These are phyloP conservation scores for Ceratocystis colombiana DNA, from an alignment of 2,329 filamentous ascomycete genomes.

Conservation along the genomic window DNA sequence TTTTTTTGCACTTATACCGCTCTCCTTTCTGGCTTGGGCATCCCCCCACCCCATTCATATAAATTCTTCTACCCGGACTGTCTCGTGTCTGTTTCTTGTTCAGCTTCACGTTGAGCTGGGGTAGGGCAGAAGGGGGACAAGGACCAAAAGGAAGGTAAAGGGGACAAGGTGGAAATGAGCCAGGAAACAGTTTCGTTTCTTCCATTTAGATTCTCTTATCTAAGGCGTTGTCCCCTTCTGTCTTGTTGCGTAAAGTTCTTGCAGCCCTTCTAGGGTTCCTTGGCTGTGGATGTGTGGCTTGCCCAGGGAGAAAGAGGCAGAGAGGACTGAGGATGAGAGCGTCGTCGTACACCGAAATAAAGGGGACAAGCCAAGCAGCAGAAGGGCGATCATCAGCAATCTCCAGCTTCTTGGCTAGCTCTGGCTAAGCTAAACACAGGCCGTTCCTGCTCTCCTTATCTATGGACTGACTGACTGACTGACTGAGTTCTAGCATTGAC, in stretches of 20 bases:
- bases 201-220: background rate
- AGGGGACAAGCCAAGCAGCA: too few relatives aligned
- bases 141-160: background rate
- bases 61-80: background rate
- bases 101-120: background rate
- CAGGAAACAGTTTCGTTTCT: conserved; percentile 9
- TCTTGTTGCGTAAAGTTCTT: background rate
- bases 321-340: too few relatives aligned
- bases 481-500: conserved; percentile 10
- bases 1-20: background rate
- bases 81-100: conserved; percentile 12
- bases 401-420: too few relatives aligned
- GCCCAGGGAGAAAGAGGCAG: too few relatives aligned
- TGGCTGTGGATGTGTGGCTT: background rate
- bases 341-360: too few relatives aligned
- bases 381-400: too few relatives aligned
- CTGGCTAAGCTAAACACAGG: too few relatives aligned
- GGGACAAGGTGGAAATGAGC: conserved; percentile 10
- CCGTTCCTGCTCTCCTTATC: too few relatives aligned
- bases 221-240: background rate
- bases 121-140: background rate
- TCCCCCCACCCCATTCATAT: background rate
- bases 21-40: background rate
- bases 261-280: background rate
- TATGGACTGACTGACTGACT: too few relatives aligned